These are phyloP conservation scores for Vitis labrusca DNA, from an alignment of 164 flowering plant genomes.

Conservation along the genomic window DNA sequence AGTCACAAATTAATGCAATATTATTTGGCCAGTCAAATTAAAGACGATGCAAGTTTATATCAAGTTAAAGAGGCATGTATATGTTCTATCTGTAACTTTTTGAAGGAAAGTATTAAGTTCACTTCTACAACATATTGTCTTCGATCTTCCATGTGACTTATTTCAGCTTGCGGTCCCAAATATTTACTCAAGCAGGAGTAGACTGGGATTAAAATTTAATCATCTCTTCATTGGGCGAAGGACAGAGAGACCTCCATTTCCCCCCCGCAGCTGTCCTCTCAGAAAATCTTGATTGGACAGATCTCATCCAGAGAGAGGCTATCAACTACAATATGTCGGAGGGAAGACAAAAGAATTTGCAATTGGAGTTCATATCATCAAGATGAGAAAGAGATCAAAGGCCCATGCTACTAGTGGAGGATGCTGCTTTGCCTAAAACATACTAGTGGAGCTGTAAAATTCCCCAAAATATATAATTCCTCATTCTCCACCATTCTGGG, in stretches of 20 bases:
- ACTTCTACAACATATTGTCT: too few species aligned
- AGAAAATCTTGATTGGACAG: background rate
- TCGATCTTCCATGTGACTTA: too few species aligned
- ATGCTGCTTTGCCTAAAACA: constrained; percentile 2
- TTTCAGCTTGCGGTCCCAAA: too few species aligned
- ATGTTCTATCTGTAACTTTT: too few species aligned
- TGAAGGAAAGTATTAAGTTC: too few species aligned
- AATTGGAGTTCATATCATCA: background rate
- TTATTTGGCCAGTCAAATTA: too few species aligned
- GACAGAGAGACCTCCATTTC: background rate
- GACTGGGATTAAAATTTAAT: background rate
- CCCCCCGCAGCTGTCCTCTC: background rate
- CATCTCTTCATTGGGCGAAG: background rate
- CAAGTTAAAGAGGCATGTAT: too few species aligned
- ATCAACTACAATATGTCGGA: background rate
- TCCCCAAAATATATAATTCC: background rate
- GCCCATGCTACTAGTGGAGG: constrained; percentile 8
- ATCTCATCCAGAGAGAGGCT: background rate
- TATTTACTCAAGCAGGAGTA: too few species aligned
- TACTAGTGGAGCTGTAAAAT: background rate
- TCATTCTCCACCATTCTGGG: too few species aligned
- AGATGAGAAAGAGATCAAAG: background rate
- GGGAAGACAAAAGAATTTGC: background rate
- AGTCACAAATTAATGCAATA: too few species aligned
- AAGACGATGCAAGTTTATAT: too few species aligned